Conservation (phyloP, 352 stramenopile genomes). For the Pythium sp. region DNA sequence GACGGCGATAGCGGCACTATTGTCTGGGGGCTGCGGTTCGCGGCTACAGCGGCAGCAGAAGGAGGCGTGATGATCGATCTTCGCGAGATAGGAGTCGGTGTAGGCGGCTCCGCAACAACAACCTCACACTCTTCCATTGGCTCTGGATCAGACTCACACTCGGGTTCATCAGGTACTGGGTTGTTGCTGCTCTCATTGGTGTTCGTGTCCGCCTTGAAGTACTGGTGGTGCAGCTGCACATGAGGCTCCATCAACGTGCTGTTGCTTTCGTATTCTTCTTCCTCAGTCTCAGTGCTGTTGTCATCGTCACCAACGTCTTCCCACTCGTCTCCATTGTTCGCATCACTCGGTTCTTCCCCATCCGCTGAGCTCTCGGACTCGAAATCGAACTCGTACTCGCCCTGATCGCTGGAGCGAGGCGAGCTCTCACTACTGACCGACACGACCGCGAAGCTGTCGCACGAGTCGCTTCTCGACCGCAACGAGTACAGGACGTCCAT, state of each 20-base stretch:
- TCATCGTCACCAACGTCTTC: conserved; percentile 30
- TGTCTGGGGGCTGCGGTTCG: neutral
- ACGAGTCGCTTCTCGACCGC: conserved; percentile 23
- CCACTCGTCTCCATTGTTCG: conserved; percentile 36
- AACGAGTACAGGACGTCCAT: conserved; percentile 16
- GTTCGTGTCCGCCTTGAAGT: conserved; percentile 1
- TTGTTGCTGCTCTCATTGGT: neutral
- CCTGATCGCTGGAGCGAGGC: conserved; percentile 10
- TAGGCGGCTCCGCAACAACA: neutral
- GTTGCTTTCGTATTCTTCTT: neutral
- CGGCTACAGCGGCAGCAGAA: neutral
- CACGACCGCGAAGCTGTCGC: conserved; percentile 29
- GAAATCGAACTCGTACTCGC: conserved; percentile 17
- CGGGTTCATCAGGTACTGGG: neutral
- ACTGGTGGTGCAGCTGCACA: conserved; percentile 8
- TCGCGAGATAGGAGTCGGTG: too few relatives aligned
- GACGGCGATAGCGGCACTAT: neutral
- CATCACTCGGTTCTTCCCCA: neutral
- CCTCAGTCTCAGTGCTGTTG: neutral
- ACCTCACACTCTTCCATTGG: neutral
- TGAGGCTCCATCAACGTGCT: conserved; percentile 12
- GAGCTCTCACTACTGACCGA: neutral
- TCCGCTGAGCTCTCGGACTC: conserved; percentile 18
- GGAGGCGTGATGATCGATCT: too few relatives aligned
- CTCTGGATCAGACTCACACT: conserved; percentile 4